A percentile compares a stretch with the other conserved stretches of the same genome.
Conservation (phyloP, 1,284 basidiomycete genomes). For the Abortiporus biennis region DNA sequence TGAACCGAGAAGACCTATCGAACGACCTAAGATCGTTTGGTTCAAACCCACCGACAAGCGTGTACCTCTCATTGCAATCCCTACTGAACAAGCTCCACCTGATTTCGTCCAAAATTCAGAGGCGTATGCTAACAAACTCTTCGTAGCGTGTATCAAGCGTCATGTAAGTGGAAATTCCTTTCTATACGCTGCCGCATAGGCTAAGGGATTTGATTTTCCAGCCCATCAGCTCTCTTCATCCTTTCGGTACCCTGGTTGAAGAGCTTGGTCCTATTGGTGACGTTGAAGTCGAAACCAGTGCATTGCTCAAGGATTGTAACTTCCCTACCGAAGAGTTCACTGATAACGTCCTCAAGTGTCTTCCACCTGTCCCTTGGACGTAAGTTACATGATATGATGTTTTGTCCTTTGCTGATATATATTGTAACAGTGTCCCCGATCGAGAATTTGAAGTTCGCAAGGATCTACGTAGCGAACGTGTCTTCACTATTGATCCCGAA, state of each 20-base stretch:
- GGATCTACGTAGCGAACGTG: slow-evolving; percentile 79
- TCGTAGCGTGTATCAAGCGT: slow-evolving; percentile 98
- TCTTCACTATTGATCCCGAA: slow-evolving; percentile 93
- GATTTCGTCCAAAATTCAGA: slow-evolving; percentile 97
- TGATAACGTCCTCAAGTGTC: slow-evolving; percentile 91
- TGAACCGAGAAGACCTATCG: slow-evolving; percentile 72
- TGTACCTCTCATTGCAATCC: slow-evolving; percentile 97
- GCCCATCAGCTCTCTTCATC: slow-evolving; percentile 95
- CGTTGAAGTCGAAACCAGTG: slow-evolving; percentile 95
- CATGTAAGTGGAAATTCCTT: slow-evolving; percentile 47
- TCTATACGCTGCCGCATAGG: slow-evolving; percentile 9
- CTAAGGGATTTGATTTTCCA: slow-evolving; percentile 22
- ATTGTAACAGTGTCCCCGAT: slow-evolving; percentile 71
- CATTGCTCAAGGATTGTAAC: slow-evolving; percentile 96
- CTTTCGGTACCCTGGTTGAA: slow-evolving; percentile 97
- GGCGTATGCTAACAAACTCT: slow-evolving; percentile 84
- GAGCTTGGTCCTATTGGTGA: slow-evolving; percentile 98
- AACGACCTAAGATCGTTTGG: slow-evolving; percentile 99
- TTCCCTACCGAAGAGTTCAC: slow-evolving; percentile 93
- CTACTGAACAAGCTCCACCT: slow-evolving; percentile 95
- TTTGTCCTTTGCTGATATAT: slow-evolving; percentile 4
- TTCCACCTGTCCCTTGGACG: slow-evolving; percentile 94
- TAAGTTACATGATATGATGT: slow-evolving; percentile 34
- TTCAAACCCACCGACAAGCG: slow-evolving; percentile 99
- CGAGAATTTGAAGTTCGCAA: slow-evolving; percentile 83